Base-by-base conservation (phyloP, 1,139 yeast genomes). In the Hyphopichia buzzinii region DNA sequence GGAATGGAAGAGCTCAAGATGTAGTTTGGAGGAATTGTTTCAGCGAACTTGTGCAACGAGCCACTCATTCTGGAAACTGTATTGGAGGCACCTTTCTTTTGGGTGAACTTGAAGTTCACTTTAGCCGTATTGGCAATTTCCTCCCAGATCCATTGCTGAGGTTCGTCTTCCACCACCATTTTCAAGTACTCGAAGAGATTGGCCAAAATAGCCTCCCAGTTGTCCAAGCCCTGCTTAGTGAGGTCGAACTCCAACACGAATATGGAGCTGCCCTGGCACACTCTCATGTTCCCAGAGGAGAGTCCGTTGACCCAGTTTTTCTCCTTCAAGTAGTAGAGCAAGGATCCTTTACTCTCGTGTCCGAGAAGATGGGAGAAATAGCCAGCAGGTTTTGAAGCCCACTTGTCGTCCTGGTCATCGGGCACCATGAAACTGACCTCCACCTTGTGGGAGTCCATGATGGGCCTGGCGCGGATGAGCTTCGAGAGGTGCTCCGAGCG, bases 291-390 rank as follows among this genome's bases (percentile, higher is more conserved):
- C 8, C 96, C 96, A 23, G 92, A 81, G 24, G 88, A 77, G 36
- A 92, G 71, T 12, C 77, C 82, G 43, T 78, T 84, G 4, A 89
- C 95, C 88, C 92, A 87, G 8, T 92, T 86, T 41, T 50, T 48
- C 29, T 67, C 62, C 60, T 89, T 90, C 44, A 90, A 73, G 46
- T 71, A 74, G 37, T 81, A 74, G 26, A 87, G 68, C 13, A 92
- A 60, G 1, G 96, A 87, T 1, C 97, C 97, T 36, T 80, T 72
- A 37, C 77, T 87, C 63, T 92, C 97, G 57, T 92, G 97, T 24
- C 98, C 97, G 38, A 92, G 63, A 39, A 92, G 67, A 57, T 90
- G 97, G 17, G 92, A 77, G 47, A 69, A 74, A 57, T 88, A 85
- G 36, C 73, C 77, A 10, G 77, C 72, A 0, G 97, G 95, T 47